Evolutionary conservation across 495 filamentous ascomycete genomes (phyloP).

Genomic region (Penicillium tannophilum): DNA sequence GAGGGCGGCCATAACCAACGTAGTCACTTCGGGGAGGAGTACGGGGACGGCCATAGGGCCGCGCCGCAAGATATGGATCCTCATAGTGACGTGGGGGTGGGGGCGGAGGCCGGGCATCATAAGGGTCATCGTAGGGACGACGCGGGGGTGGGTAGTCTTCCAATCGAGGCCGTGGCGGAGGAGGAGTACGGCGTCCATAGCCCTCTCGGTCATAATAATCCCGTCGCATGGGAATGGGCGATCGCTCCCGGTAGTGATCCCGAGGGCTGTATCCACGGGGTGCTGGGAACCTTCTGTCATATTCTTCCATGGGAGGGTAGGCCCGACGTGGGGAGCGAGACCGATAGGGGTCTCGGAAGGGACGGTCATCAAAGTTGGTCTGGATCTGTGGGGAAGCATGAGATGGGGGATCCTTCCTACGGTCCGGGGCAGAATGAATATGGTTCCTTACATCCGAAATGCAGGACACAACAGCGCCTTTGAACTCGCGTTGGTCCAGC

Average conservation of each 20-base stretch:
- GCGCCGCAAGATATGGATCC: slow-evolving; percentile 47
- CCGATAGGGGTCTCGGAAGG: slow-evolving; percentile 69
- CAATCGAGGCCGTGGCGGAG: slow-evolving; percentile 68
- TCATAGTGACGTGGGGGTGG: slow-evolving; percentile 50
- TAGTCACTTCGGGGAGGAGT: slow-evolving; percentile 47
- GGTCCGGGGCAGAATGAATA: slow-evolving; percentile 15
- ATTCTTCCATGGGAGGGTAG: slow-evolving; percentile 68
- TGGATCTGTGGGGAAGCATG: slow-evolving; percentile 54
- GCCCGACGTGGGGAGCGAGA: slow-evolving; percentile 75
- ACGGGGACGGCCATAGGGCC: slow-evolving; percentile 48
- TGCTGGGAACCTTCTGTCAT: slow-evolving; percentile 73
- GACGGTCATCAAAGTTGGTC: slow-evolving; percentile 59
- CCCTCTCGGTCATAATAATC: slow-evolving; percentile 83
- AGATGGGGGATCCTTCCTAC: slow-evolving; percentile 27
- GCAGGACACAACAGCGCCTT: slow-evolving; percentile 80
- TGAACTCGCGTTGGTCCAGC: slow-evolving; percentile 88
- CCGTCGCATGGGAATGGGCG: slow-evolving; percentile 69
- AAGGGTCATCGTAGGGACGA: slow-evolving; percentile 56
- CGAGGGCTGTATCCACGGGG: slow-evolving; percentile 82
- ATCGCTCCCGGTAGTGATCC: slow-evolving; percentile 85
- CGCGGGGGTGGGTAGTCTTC: slow-evolving; percentile 72
- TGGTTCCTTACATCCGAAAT: slow-evolving; percentile 73
- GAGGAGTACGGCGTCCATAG: slow-evolving; percentile 67
- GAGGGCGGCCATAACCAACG: slow-evolving; percentile 46
- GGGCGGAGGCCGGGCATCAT: slow-evolving; percentile 46